Evolutionary conservation across 345 rosid species (phyloP).

Genomic region (Reutealis trisperma): DNA sequence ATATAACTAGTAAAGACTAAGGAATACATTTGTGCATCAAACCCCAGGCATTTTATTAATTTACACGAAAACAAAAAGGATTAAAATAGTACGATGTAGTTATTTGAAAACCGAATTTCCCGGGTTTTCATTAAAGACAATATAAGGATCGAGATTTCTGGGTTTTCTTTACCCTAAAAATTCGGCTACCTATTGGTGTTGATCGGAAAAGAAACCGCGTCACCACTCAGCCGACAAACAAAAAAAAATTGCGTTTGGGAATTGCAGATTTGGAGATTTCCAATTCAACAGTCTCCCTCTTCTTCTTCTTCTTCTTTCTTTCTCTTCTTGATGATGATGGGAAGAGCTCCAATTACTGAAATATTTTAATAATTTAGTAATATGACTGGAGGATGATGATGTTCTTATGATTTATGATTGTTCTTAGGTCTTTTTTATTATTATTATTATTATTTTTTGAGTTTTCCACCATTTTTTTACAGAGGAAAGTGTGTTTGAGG

Average conservation of each 20-base stretch:
- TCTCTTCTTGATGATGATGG: background rate
- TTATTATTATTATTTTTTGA: background rate
- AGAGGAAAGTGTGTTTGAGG: too few species aligned
- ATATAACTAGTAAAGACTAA: too few species aligned
- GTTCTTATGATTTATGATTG: background rate
- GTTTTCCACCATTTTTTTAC: background rate
- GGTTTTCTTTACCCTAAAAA: constrained; percentile 9
- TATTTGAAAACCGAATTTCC: constrained; percentile 4
- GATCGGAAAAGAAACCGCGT: constrained; percentile 9
- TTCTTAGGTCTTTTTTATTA: background rate
- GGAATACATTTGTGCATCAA: too few species aligned
- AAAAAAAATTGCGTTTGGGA: background rate
- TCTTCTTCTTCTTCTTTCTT: background rate
- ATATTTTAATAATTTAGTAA: too few species aligned
- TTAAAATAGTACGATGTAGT: background rate
- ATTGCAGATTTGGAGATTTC: background rate
- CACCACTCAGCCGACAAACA: background rate
- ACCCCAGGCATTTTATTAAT: too few species aligned
- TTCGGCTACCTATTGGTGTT: constrained; percentile 18
- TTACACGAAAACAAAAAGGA: too few species aligned
- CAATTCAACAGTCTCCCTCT: constrained; percentile 13
- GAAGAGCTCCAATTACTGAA: too few species aligned
- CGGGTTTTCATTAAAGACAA: background rate
- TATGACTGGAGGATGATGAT: background rate
- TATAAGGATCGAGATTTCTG: background rate